phyloP scores from a whole-genome alignment of 176 grass and related monocot species.

The Thinopyrum elongatum region DNA sequence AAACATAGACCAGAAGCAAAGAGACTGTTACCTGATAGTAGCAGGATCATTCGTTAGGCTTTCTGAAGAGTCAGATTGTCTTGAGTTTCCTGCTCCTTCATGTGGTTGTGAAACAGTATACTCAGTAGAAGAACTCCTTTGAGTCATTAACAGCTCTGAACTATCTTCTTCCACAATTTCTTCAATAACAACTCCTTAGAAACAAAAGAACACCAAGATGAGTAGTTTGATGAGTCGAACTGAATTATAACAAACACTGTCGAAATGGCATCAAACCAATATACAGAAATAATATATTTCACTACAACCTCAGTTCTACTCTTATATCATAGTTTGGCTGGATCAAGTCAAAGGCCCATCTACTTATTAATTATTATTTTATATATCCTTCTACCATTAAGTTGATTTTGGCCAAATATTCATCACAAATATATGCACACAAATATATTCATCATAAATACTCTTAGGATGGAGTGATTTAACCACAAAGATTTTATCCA shows the following conservation, averaged over 20 bases:
- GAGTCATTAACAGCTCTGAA: conserved; percentile 34
- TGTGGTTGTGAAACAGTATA: conserved; percentile 48
- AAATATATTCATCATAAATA: background rate
- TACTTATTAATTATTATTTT: background rate
- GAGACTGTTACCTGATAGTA: conserved; percentile 43
- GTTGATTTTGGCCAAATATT: background rate
- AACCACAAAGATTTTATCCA: background rate
- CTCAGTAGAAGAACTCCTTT: conserved; percentile 47
- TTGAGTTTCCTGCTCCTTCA: conserved; percentile 46
- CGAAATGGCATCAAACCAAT: conserved; percentile 6
- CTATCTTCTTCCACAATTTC: conserved; percentile 61
- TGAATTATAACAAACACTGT: background rate
- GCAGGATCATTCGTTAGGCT: conserved; percentile 52
- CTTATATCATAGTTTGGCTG: conserved; percentile 2
- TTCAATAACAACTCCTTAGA: conserved; percentile 82
- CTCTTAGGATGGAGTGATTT: background rate
- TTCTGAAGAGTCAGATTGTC: conserved; percentile 26
- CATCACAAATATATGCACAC: background rate
- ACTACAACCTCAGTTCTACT: background rate
- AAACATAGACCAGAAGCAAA: conserved; percentile 26
- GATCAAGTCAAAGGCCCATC: background rate
- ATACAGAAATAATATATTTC: conserved; percentile 23
- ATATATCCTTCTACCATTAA: conserved; percentile 4
- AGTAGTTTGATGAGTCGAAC: conserved; percentile 8
- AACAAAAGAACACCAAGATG: conserved; percentile 29